phyloP scores from a whole-genome alignment of 1,139 yeast genomes.

The Nakaseomyces glabratus region DNA sequence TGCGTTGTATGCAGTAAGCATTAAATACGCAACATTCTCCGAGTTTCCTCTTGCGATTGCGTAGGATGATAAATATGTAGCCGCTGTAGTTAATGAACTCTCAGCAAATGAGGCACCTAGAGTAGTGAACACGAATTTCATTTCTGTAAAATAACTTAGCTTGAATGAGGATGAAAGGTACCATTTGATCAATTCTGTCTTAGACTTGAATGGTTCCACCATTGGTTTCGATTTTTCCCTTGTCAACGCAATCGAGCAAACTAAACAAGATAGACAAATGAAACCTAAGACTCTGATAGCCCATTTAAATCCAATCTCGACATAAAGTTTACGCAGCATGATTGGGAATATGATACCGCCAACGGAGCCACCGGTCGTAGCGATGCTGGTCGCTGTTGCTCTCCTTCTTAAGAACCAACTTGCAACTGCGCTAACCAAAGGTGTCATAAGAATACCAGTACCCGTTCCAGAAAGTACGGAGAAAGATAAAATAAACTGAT shows the following conservation, averaged over 20 bases:
- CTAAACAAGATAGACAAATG: conserved; percentile 38
- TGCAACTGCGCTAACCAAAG: conserved; percentile 48
- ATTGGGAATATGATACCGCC: conserved; percentile 58
- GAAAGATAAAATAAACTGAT: conserved; percentile 49
- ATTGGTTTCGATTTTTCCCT: conserved; percentile 37
- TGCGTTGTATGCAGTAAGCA: conserved; percentile 50
- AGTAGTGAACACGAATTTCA: conserved; percentile 35
- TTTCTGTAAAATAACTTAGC: conserved; percentile 34
- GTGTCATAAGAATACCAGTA: conserved; percentile 47
- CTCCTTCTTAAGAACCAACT: conserved; percentile 49
- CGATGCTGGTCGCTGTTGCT: conserved; percentile 48
- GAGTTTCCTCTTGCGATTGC: conserved; percentile 37
- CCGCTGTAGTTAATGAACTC: conserved; percentile 43
- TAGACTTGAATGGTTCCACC: conserved; percentile 20
- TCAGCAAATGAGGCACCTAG: conserved; percentile 44
- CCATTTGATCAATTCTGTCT: conserved; percentile 21
- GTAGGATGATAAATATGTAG: conserved; percentile 26
- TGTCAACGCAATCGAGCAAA: conserved; percentile 36
- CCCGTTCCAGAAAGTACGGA: conserved; percentile 48
- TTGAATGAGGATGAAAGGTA: conserved; percentile 27
- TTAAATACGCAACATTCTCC: conserved; percentile 42
- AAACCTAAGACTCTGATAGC: conserved; percentile 51
- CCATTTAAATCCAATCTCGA: conserved; percentile 50
- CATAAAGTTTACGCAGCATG: conserved; percentile 45
- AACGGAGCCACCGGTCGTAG: conserved; percentile 55